A percentile compares a stretch with the other conserved stretches of the same genome.
Conservation (phyloP, 2,329 filamentous ascomycete species). For the Cladophialophora yegresii region DNA sequence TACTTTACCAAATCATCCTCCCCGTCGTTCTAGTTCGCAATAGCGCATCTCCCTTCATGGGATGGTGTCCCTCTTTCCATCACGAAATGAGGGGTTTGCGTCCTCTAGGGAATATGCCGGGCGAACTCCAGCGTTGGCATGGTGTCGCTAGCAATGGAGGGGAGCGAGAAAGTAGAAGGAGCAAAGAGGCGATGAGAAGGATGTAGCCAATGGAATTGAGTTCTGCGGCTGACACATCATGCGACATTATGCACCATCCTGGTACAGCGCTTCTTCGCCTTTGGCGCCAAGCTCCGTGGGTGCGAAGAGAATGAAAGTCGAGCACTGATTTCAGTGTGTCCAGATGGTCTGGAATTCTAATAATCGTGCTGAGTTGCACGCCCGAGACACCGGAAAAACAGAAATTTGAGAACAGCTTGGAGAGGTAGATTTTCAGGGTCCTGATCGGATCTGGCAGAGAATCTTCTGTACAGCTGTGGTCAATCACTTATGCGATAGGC, state of each 20-base stretch:
- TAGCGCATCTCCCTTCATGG: not conserved
- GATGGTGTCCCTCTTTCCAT: not conserved
- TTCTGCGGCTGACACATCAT: constrained; percentile 15
- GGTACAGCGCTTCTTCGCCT: not conserved
- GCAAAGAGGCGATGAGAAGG: not conserved
- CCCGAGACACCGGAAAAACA: not conserved
- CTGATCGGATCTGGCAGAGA: not conserved
- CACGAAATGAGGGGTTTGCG: not conserved
- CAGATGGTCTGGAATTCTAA: not conserved
- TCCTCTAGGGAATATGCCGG: not conserved
- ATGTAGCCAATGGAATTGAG: not conserved
- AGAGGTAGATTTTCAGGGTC: not conserved
- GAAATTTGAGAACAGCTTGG: not conserved
- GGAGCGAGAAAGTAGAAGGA: not conserved
- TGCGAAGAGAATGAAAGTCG: not conserved
- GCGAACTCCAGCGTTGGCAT: not conserved
- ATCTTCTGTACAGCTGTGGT: not conserved
- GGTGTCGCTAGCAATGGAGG: not conserved
- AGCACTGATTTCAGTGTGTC: not conserved
- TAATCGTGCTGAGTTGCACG: not conserved
- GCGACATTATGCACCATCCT: constrained; percentile 16
- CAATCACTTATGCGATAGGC: not conserved
- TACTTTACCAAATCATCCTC: constrained; percentile 16
- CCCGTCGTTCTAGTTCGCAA: not conserved
- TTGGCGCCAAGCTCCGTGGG: not conserved